phyloP scores from a whole-genome alignment of 2,329 filamentous ascomycete species.

The Thelonectria rubi region DNA sequence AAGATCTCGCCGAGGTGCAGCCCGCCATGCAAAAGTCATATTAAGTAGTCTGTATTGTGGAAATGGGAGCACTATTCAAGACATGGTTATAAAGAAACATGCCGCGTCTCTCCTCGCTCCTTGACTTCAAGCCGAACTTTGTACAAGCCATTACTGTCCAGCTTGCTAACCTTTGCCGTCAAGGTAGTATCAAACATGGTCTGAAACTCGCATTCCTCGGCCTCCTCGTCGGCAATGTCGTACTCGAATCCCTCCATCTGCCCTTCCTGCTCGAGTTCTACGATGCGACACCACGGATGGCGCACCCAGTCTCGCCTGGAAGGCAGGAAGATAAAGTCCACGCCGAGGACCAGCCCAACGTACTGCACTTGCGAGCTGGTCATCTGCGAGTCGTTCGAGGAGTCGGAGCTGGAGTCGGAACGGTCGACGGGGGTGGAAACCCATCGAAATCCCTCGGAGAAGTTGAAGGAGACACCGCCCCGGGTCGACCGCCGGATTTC shows the following conservation, averaged over 20 bases:
- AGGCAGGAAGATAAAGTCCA: background rate
- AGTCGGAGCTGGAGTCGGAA: no score
- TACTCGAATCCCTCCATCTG: background rate
- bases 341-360: background rate
- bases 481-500: background rate
- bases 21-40: no score
- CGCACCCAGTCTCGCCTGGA: background rate
- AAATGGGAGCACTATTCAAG: no score
- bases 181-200: background rate
- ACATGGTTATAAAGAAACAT: no score
- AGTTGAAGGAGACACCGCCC: background rate
- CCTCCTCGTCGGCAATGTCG: background rate
- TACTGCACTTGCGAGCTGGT: background rate
- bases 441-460: no score
- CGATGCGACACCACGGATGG: background rate
- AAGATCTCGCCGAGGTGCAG: no score
- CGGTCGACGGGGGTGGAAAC: no score
- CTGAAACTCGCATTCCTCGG: background rate
- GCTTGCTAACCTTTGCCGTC: background rate
- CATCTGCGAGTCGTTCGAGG: background rate
- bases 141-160: background rate
- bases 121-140: background rate
- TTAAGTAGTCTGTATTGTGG: no score
- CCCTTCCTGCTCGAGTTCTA: background rate
- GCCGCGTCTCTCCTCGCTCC: no score